Base-by-base conservation (phyloP, 345 rosid genomes). In the Firmiana major region DNA sequence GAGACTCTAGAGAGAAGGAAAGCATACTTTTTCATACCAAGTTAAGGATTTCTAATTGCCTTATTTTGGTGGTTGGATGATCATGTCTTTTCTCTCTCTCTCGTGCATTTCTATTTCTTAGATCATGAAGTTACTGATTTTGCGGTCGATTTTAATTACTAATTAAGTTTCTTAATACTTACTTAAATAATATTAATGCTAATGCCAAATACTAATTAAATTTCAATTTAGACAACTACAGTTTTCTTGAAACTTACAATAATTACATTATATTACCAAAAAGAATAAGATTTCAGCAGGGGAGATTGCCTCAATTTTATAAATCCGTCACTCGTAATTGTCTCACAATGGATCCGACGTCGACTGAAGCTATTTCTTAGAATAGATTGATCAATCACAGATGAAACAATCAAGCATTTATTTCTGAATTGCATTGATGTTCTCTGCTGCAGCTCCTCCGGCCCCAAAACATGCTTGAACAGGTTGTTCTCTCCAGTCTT, bases 361-460 rank as follows among this genome's bases (percentile, higher is more conserved):
- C 34, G 21, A 16, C 43, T 17, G 59, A 49, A 49, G 24, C 59
- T 70, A 42, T 10, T 49, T n/a, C 9, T 43, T 9, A 12, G 48
- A 40, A 54, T 57, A 17, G 22, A 40, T 38, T 5, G 34, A 73
- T 38, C 51, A 73, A 55, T 21, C 62, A 40, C 7, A 0, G 31
- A 55, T 6, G 9, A 45, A 60, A 28, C 42, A 62, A 19, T 91
- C 87, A 95, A 36, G 98, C 88, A 75, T 96, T 96, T 78, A 96
- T 96, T 79, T 96, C 99, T 3, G 99, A 96, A 69, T 94, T 92
- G 90, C 99, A 96, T 71, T 89, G 99, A 46, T 96, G 89, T 88
- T 97, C 99, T 85, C 99, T 87, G 85, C 94, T 96, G 84, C 98
- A 93, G 89, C 98, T 96, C 86, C 99, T 91, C 84, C 97, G 86